These are phyloP conservation scores for Gaultheria prostrata DNA, from an alignment of 148 eudicot species.

Conservation along the genomic window DNA sequence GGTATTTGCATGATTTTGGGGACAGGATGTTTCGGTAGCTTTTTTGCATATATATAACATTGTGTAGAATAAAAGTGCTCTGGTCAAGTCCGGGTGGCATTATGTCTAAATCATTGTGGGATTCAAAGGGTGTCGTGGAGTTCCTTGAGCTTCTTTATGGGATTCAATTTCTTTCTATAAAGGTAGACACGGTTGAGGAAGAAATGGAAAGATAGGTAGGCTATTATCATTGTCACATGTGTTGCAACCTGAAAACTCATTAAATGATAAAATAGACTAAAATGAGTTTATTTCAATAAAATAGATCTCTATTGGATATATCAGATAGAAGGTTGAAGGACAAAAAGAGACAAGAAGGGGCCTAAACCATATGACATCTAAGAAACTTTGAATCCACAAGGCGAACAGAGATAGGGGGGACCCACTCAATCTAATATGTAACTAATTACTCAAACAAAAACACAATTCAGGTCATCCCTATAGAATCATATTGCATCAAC, in stretches of 20 bases:
- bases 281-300: background rate
- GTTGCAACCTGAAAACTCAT: background rate
- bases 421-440: background rate
- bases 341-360: background rate
- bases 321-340: background rate
- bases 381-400: background rate
- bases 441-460: background rate
- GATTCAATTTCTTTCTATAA: background rate
- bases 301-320: background rate
- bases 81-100: background rate
- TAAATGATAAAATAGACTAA: background rate
- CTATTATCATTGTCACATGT: background rate
- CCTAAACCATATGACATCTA: background rate
- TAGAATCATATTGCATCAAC: background rate
- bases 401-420: background rate
- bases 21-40: too few relatives aligned
- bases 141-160: background rate
- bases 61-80: background rate
- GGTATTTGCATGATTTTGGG: background rate
- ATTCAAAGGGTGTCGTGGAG: background rate
- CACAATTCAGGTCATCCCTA: background rate
- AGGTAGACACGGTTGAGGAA: background rate
- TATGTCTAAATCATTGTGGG: background rate
- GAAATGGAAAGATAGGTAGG: background rate
- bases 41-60: background rate